Conservation (phyloP, 495 filamentous ascomycete genomes). For the Antarctomyces pellizariae region DNA sequence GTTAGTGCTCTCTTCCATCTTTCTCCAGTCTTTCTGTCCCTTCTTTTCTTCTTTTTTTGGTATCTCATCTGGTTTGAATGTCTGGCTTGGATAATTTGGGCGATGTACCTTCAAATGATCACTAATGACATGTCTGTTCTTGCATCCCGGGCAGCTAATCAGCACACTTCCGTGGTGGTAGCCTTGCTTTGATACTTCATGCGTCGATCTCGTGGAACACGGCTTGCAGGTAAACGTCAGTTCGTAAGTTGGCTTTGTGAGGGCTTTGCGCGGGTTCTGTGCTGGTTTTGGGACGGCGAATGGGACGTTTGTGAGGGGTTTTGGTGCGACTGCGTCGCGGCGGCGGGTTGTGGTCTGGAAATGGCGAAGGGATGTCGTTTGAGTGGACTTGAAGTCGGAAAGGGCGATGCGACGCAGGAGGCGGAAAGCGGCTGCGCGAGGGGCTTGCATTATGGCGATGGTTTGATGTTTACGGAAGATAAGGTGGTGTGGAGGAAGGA, state of each 20-base stretch:
- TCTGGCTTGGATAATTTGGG: not conserved
- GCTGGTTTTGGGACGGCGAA: not conserved
- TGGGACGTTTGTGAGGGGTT: not conserved
- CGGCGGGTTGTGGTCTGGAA: no score
- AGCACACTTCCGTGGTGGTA: constrained; percentile 78
- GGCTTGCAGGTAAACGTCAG: constrained; percentile 84
- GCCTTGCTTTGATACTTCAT: constrained; percentile 70
- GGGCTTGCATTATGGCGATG: no score
- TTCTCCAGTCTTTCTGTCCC: not conserved
- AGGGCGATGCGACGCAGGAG: no score
- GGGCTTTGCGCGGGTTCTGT: constrained; percentile 2
- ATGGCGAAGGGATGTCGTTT: no score
- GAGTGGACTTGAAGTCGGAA: no score
- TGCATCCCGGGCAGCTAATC: constrained; percentile 65
- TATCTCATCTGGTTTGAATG: no score
- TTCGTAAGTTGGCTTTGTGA: constrained; percentile 43
- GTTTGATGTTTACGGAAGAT: no score
- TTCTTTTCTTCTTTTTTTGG: no score
- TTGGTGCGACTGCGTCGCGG: no score
- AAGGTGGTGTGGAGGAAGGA: no score
- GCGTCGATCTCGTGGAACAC: constrained; percentile 49
- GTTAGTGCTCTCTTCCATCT: constrained; percentile 1
- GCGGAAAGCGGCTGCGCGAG: no score
- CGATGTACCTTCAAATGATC: constrained; percentile 47
- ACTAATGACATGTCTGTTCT: constrained; percentile 69